Conservation (phyloP, 768 basidiomycete genomes). For the Termitomyces sp. region DNA sequence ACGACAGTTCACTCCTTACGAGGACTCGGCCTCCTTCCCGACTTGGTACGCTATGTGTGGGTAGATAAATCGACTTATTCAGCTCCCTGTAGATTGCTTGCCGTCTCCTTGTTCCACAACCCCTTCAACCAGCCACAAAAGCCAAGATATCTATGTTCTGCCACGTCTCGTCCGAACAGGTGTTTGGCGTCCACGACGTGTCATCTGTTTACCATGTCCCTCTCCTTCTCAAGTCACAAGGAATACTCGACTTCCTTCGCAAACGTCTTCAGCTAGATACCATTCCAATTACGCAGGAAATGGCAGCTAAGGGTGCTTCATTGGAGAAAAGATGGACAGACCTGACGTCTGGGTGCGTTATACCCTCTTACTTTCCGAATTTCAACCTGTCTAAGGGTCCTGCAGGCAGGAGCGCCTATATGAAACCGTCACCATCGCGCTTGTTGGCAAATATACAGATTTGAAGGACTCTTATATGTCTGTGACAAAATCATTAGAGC, state of each 20-base stretch:
- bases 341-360: slow-evolving; percentile 69
- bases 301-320: slow-evolving; percentile 54
- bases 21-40: slow-evolving; percentile 88
- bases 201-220: slow-evolving; percentile 97
- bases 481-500: slow-evolving; percentile 93
- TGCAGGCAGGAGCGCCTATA: slow-evolving; percentile 88
- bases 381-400: neutral
- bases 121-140: slow-evolving; percentile 81
- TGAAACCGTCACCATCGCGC: slow-evolving; percentile 81
- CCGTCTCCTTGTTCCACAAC: slow-evolving; percentile 72
- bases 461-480: slow-evolving; percentile 99
- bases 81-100: slow-evolving; percentile 73
- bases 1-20: slow-evolving; percentile 92
- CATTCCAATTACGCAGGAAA: slow-evolving; percentile 47
- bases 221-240: slow-evolving; percentile 84
- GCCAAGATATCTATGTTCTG: slow-evolving; percentile 99
- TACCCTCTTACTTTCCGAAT: neutral
- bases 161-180: slow-evolving; percentile 85
- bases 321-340: slow-evolving; percentile 78
- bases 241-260: slow-evolving; percentile 80
- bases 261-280: slow-evolving; percentile 72
- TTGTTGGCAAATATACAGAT: slow-evolving; percentile 97
- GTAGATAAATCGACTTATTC: neutral
- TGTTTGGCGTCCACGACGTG: slow-evolving; percentile 94
- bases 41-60: slow-evolving; percentile 54